phyloP scores from a whole-genome alignment of 2,329 filamentous ascomycete species.

The Colletotrichum tabaci region DNA sequence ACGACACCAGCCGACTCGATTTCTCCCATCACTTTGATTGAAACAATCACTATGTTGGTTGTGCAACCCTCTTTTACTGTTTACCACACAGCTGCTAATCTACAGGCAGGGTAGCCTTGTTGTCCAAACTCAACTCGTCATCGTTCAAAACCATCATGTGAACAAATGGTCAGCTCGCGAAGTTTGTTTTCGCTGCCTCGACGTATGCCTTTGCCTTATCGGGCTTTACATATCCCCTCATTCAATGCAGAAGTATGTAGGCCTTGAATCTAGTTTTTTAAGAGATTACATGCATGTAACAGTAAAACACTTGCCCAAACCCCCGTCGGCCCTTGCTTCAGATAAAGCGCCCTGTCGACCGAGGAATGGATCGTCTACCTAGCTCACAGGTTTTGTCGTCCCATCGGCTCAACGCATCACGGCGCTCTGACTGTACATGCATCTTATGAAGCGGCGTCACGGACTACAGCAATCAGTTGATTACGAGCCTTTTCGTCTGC shows the following conservation, averaged over 20 bases:
- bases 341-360: background rate
- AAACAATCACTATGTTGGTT: background rate
- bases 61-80: background rate
- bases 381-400: background rate
- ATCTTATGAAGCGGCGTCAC: too few relatives aligned
- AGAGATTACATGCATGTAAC: too few relatives aligned
- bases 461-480: too few relatives aligned
- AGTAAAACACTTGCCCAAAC: background rate
- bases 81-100: background rate
- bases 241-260: background rate
- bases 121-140: background rate
- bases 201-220: background rate
- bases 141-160: background rate
- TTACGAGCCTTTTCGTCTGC: background rate
- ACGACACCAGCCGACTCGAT: background rate
- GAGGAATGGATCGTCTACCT: background rate
- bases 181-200: background rate
- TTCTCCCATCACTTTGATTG: background rate
- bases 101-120: background rate
- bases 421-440: too few relatives aligned
- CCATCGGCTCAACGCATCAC: background rate
- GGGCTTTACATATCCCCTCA: background rate
- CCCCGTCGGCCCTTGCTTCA: conserved; percentile 7
- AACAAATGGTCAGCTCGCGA: background rate
- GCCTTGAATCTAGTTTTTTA: background rate